Evolutionary conservation across 2,329 filamentous ascomycete genomes (phyloP).

Genomic region (Hyphodiscus sp.): DNA sequence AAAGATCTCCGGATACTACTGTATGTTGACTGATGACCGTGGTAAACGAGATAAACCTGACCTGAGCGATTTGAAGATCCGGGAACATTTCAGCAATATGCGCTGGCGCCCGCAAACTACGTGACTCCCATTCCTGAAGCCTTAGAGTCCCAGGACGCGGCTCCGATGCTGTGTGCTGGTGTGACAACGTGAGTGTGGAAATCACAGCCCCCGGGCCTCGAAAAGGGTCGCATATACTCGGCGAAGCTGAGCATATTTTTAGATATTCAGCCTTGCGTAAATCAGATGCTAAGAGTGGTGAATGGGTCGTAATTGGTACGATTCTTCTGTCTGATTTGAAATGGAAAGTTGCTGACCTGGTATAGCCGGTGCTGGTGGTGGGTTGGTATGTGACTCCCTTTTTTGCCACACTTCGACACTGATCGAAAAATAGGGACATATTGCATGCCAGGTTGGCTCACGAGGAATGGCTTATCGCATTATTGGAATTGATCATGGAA

Average conservation of each 20-base stretch:
- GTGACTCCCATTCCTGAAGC: slow-evolving; percentile 62
- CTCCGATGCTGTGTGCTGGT: slow-evolving; percentile 62
- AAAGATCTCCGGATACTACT: slow-evolving; percentile 60
- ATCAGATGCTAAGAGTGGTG: slow-evolving; percentile 41
- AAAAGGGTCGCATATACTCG: slow-evolving; percentile 20
- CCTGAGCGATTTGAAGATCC: slow-evolving; percentile 33
- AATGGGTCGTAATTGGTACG: slow-evolving; percentile 29
- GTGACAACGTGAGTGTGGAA: slow-evolving; percentile 43
- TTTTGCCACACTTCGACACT: slow-evolving; percentile 8
- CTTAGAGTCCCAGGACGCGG: slow-evolving; percentile 52
- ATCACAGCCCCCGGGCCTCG: slow-evolving; percentile 18
- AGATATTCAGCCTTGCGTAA: slow-evolving; percentile 58
- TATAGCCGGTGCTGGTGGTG: slow-evolving; percentile 50
- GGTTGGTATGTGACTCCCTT: slow-evolving; percentile 34
- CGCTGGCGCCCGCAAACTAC: slow-evolving; percentile 56
- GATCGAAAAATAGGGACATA: slow-evolving; percentile 41
- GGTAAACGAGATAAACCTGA: neutral
- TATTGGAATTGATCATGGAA: slow-evolving; percentile 58
- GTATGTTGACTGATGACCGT: slow-evolving; percentile 21
- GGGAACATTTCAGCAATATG: slow-evolving; percentile 69
- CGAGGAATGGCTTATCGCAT: slow-evolving; percentile 57
- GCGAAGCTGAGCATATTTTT: slow-evolving; percentile 19
- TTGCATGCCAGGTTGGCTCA: slow-evolving; percentile 54
- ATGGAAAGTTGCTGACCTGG: slow-evolving; percentile 13
- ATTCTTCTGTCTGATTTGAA: slow-evolving; percentile 9